These are phyloP conservation scores for Verticillium tricorpus DNA, from an alignment of 2,329 filamentous ascomycete species.

Conservation along the genomic window DNA sequence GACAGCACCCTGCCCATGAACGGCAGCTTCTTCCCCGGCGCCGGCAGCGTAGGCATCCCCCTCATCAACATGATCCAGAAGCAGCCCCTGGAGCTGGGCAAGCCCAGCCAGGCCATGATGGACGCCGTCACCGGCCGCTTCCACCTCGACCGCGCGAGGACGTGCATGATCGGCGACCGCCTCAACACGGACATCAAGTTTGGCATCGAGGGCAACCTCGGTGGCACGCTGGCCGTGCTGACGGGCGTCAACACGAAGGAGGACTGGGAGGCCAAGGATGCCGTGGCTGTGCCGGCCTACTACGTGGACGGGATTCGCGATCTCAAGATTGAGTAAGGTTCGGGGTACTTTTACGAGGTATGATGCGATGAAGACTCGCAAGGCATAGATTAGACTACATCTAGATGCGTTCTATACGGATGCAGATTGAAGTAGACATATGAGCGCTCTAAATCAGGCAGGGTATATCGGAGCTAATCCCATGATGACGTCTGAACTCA, in stretches of 20 bases:
- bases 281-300: conserved; percentile 67
- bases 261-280: conserved; percentile 69
- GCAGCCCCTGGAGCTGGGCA: conserved; percentile 77
- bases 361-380: conserved; percentile 1
- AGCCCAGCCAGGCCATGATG: conserved; percentile 99
- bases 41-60: conserved; percentile 76
- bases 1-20: conserved; percentile 85
- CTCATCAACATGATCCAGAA: conserved; percentile 66
- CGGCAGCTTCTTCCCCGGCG: conserved; percentile 83
- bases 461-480: not conserved
- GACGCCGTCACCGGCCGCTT: conserved; percentile 97
- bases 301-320: conserved; percentile 86
- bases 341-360: conserved; percentile 1
- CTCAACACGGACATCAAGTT: conserved; percentile 96
- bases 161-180: conserved; percentile 95
- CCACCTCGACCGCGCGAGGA: conserved; percentile 72
- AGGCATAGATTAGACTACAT: not conserved
- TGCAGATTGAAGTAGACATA: not conserved
- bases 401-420: conserved; percentile 1
- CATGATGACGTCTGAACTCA: not conserved
- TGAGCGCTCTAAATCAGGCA: conserved; percentile 13
- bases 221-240: conserved; percentile 85
- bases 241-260: conserved; percentile 86
- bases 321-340: conserved; percentile 32
- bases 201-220: conserved; percentile 83